A percentile compares a stretch with the other conserved stretches of the same genome.
Conservation (phyloP, 2,329 filamentous ascomycete genomes). For the Coniosporium tulheliwenetii region DNA sequence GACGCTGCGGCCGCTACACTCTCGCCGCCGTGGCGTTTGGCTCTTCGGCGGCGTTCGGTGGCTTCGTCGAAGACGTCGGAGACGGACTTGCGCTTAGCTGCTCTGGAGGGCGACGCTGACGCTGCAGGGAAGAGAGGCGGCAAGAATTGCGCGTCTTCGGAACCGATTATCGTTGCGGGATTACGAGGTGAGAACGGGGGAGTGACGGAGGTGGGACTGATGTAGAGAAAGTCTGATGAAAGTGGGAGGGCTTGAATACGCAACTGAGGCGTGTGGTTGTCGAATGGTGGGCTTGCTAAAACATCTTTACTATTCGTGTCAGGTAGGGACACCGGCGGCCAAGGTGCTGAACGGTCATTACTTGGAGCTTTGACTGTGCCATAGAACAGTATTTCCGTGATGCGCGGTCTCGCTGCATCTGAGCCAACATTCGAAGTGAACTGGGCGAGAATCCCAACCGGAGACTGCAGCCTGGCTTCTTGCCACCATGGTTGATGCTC, state of each 20-base stretch:
- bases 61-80: constrained; percentile 32
- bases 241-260: constrained; percentile 25
- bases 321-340: constrained; percentile 14
- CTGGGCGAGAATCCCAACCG: constrained; percentile 21
- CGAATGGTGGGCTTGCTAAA: not conserved
- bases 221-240: constrained; percentile 23
- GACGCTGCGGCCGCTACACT: constrained; percentile 26
- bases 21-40: constrained; percentile 25
- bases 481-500: constrained; percentile 19
- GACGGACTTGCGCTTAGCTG: constrained; percentile 25
- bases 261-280: constrained; percentile 9
- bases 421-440: constrained; percentile 6
- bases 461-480: constrained; percentile 18
- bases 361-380: constrained; percentile 14
- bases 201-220: constrained; percentile 5
- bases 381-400: constrained; percentile 31
- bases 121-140: constrained; percentile 9
- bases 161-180: not conserved
- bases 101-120: constrained; percentile 7
- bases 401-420: constrained; percentile 4
- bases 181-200: constrained; percentile 13
- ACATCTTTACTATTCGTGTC: not conserved
- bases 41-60: constrained; percentile 23
- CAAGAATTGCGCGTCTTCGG: constrained; percentile 13
- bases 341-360: constrained; percentile 13